Conservation (phyloP, 768 basidiomycete genomes). For the Russula vinacea region DNA sequence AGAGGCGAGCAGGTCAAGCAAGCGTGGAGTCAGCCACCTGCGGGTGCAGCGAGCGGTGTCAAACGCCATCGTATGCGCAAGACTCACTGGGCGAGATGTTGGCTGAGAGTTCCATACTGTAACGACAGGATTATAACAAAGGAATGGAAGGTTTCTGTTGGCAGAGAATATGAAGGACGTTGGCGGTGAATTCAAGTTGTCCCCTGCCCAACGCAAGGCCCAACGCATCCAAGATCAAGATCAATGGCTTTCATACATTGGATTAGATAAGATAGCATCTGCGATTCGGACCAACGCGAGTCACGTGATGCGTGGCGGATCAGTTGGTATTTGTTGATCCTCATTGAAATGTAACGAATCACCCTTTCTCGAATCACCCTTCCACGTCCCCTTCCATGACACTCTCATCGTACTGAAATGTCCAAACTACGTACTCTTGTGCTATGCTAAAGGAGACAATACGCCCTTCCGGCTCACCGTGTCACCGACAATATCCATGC, state of each 20-base stretch:
- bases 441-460: no score
- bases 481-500: no score
- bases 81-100: conserved; percentile 23
- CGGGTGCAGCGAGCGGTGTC: no score
- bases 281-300: no score
- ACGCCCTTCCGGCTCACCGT: no score
- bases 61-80: neutral
- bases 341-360: no score
- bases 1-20: neutral
- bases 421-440: no score
- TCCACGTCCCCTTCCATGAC: no score
- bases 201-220: neutral
- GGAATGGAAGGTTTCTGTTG: neutral
- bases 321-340: no score
- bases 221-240: neutral
- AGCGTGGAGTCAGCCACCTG: conserved; percentile 7
- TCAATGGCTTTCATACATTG: neutral
- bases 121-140: conserved; percentile 8
- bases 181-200: neutral
- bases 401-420: no score
- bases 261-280: conserved; percentile 3
- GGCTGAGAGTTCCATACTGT: conserved; percentile 5
- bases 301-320: no score
- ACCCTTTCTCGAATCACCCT: no score
- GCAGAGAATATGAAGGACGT: neutral